phyloP scores from a whole-genome alignment of 441 rosid species.

The Rhodomyrtus psidioides region DNA sequence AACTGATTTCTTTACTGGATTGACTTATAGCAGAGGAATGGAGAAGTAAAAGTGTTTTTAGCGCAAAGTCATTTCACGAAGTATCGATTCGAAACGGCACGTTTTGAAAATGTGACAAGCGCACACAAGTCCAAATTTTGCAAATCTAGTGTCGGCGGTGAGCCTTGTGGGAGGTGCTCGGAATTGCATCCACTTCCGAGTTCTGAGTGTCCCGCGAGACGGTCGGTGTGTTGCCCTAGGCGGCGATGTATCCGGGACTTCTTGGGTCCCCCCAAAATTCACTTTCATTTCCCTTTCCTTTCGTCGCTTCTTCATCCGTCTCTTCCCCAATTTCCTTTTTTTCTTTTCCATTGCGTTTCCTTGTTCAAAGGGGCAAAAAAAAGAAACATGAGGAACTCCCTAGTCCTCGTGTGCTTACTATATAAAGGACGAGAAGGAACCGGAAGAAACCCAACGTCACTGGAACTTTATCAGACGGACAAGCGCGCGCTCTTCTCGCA shows the following conservation, averaged over 20 bases:
- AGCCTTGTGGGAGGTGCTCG: background rate
- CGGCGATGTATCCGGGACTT: background rate
- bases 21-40: too few species aligned
- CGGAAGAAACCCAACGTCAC: background rate
- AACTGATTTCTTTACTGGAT: too few species aligned
- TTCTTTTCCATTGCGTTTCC: too few species aligned
- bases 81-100: background rate
- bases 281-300: background rate
- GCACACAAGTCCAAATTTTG: too few species aligned
- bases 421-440: background rate
- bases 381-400: background rate
- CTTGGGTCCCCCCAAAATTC: background rate
- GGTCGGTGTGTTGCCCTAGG: background rate
- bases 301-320: background rate
- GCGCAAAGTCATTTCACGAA: too few species aligned
- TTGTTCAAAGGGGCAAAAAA: fast-evolving
- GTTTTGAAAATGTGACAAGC: background rate
- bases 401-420: background rate
- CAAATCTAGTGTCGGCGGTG: background rate
- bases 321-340: fast-evolving
- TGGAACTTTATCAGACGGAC: background rate
- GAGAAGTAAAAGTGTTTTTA: too few species aligned
- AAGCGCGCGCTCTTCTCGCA: background rate
- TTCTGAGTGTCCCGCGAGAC: background rate
- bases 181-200: background rate